A percentile compares a stretch with the other conserved stretches of the same genome.
phyloP scores from a whole-genome alignment of 2,329 filamentous ascomycete genomes.

The Chrysosporium queenslandicum region DNA sequence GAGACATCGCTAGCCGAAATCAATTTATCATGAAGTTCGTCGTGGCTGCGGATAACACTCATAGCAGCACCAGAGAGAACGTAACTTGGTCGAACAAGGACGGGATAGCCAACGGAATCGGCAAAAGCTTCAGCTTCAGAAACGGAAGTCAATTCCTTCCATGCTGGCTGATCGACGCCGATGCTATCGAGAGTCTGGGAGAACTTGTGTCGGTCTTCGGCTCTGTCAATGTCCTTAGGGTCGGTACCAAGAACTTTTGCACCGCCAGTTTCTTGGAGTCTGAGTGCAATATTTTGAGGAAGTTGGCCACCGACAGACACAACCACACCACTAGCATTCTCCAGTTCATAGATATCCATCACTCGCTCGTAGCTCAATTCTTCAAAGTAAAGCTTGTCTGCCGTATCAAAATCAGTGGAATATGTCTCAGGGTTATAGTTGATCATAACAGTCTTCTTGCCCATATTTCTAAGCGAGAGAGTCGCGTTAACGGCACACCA shows the following conservation, averaged over 20 bases:
- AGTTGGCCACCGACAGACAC: conserved; percentile 94
- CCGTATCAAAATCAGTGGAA: conserved; percentile 74
- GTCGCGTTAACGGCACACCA: conserved; percentile 95
- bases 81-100: conserved; percentile 88
- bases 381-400: conserved; percentile 92
- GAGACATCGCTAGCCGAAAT: conserved; percentile 82
- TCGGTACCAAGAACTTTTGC: conserved; percentile 89
- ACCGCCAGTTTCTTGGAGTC: conserved; percentile 80
- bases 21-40: conserved; percentile 90
- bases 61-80: conserved; percentile 96
- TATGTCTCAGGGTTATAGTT: conserved; percentile 83
- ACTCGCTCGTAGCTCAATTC: conserved; percentile 94
- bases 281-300: conserved; percentile 92
- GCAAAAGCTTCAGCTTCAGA: conserved; percentile 81
- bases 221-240: conserved; percentile 91
- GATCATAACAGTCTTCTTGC: conserved; percentile 97
- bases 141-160: conserved; percentile 92
- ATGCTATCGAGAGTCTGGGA: conserved; percentile 95
- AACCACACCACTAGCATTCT: conserved; percentile 73
- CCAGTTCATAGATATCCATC: conserved; percentile 97
- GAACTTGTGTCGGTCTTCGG: conserved; percentile 97
- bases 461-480: conserved; percentile 69
- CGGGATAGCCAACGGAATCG: conserved; percentile 76
- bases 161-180: conserved; percentile 90
- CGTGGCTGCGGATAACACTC: conserved; percentile 84